Conservation (phyloP, 306 rosid genomes). For the Senna tora region DNA sequence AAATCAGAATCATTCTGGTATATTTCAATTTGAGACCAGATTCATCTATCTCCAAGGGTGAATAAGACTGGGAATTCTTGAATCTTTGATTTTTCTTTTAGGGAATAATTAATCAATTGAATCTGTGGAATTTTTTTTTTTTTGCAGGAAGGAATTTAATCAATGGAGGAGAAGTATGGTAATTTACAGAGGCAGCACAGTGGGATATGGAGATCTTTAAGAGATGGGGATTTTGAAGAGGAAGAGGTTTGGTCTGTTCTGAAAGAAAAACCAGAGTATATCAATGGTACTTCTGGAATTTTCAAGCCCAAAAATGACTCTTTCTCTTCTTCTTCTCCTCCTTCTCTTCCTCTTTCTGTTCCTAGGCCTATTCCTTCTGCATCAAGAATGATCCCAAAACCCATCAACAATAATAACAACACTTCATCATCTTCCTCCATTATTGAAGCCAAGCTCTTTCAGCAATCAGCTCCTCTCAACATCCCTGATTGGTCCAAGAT, state of each 20-base stretch:
- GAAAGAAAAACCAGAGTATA: conserved; percentile 46
- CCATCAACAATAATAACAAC: conserved; percentile 41
- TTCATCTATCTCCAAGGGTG: background rate
- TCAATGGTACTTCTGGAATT: conserved; percentile 21
- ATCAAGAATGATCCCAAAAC: conserved; percentile 67
- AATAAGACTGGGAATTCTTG: no score
- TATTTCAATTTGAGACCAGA: conserved; percentile 24
- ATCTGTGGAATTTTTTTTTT: background rate
- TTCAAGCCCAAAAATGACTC: conserved; percentile 23
- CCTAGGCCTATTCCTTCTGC: conserved; percentile 51
- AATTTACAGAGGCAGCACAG: conserved; percentile 58
- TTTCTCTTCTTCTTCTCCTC: conserved; percentile 37
- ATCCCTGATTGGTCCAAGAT: conserved; percentile 75
- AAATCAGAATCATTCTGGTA: background rate
- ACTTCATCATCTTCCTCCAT: conserved; percentile 34
- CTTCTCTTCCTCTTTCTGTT: conserved; percentile 44
- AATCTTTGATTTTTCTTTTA: background rate
- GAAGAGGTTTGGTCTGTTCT: conserved; percentile 76
- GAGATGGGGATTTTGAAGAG: conserved; percentile 90
- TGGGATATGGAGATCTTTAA: conserved; percentile 78
- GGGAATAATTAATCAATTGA: no score
- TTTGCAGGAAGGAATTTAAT: conserved; percentile 43
- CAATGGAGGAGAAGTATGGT: conserved; percentile 62
- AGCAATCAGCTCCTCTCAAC: conserved; percentile 78
- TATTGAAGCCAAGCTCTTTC: conserved; percentile 52